Percentiles rank a stretch among this genome's conserved stretches.
Evolutionary conservation across 1,284 basidiomycete genomes (phyloP).

Genomic region (Flammula alnicola): DNA sequence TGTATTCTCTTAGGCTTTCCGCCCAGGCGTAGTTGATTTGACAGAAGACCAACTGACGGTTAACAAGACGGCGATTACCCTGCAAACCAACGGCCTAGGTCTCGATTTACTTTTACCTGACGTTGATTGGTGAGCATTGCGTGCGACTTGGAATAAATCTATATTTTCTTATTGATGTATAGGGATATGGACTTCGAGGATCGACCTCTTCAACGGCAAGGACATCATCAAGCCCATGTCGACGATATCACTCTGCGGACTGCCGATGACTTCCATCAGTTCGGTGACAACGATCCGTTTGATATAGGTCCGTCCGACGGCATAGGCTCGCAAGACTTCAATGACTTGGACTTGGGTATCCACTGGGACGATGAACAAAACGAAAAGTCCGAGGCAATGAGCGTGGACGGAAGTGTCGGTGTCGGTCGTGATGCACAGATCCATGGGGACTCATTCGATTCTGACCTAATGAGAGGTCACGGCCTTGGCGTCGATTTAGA

Average conservation of each 20-base stretch:
- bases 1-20: conserved; percentile 71
- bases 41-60: conserved; percentile 92
- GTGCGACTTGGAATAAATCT: background rate
- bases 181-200: conserved; percentile 82
- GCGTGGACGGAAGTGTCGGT: conserved; percentile 69
- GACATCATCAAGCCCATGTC: conserved; percentile 79
- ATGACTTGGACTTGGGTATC: conserved; percentile 72
- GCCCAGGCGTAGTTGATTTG: conserved; percentile 92
- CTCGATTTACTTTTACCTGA: conserved; percentile 84
- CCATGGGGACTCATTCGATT: conserved; percentile 62
- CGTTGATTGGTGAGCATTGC: conserved; percentile 66
- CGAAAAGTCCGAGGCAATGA: conserved; percentile 47
- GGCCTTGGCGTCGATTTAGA: conserved; percentile 57
- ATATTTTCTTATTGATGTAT: background rate
- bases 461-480: conserved; percentile 55
- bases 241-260: conserved; percentile 85
- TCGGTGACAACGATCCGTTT: conserved; percentile 68
- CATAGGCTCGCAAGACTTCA: conserved; percentile 86
- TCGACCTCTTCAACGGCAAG: conserved; percentile 65
- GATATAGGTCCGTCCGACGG: conserved; percentile 79
- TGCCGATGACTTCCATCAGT: conserved; percentile 63
- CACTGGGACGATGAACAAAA: conserved; percentile 64
- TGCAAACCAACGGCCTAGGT: conserved; percentile 75
- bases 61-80: conserved; percentile 85
- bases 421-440: conserved; percentile 73